A percentile compares a stretch with the other conserved stretches of the same genome.
Evolutionary conservation across 331 rosid species (phyloP).

Genomic region (Rosa hybrid): DNA sequence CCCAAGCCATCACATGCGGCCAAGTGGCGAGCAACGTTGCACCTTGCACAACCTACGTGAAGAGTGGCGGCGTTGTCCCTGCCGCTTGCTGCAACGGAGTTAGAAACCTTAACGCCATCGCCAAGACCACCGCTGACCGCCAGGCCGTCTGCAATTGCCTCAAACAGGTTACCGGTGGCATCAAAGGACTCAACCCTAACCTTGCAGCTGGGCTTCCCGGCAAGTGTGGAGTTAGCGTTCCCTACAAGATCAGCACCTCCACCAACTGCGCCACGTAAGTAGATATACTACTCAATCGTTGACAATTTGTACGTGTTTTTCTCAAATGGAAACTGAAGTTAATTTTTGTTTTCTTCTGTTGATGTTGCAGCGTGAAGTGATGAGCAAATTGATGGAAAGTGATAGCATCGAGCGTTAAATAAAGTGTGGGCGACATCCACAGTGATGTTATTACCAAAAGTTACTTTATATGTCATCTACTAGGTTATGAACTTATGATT

Average conservation of each 20-base stretch:
- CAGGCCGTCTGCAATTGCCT: conserved; percentile 37
- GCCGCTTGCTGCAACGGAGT: conserved; percentile 37
- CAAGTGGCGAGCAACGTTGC: not conserved
- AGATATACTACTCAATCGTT: not conserved
- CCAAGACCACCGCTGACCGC: conserved; percentile 39
- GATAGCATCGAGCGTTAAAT: too few relatives aligned
- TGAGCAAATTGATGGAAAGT: not conserved
- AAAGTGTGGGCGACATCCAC: too few relatives aligned
- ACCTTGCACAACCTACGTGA: conserved; percentile 9
- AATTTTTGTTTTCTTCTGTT: not conserved
- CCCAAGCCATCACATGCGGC: conserved; percentile 31
- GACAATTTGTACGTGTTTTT: not conserved
- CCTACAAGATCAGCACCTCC: conserved; percentile 40
- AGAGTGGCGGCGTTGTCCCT: not conserved
- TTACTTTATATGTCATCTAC: too few relatives aligned
- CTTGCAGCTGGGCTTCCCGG: conserved; percentile 28
- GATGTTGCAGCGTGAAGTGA: not conserved
- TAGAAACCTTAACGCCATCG: conserved; percentile 4
- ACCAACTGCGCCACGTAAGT: conserved; percentile 37
- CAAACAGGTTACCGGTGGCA: not conserved
- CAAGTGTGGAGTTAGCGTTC: conserved; percentile 36
- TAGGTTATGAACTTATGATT: too few relatives aligned
- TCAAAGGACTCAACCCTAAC: not conserved
- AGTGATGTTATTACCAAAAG: too few relatives aligned
- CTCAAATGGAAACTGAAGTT: too few relatives aligned